Evolutionary conservation across 352 stramenopile genomes (phyloP).

Genomic region (Phytophthora pinifolia): DNA sequence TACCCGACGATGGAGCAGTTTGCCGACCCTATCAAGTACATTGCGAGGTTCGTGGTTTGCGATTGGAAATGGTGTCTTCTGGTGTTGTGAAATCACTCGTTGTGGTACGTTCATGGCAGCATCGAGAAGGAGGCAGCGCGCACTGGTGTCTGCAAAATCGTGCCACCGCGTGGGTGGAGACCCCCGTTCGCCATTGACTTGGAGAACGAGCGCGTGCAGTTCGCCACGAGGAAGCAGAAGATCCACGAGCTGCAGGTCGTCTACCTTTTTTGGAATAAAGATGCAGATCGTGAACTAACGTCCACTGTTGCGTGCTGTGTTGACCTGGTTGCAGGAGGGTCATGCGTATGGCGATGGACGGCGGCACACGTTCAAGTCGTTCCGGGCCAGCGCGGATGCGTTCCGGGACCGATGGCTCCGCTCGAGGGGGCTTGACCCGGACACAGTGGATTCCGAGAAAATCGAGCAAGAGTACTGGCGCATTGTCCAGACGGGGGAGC

Average conservation of each 20-base stretch:
- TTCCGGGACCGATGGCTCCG: slow-evolving; percentile 63
- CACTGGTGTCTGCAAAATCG: slow-evolving; percentile 98
- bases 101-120: slow-evolving; percentile 22
- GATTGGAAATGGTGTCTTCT: background rate
- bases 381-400: slow-evolving; percentile 49
- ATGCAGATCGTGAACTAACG: background rate
- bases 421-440: slow-evolving; percentile 36
- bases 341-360: slow-evolving; percentile 61
- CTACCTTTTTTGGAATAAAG: background rate
- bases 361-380: slow-evolving; percentile 69
- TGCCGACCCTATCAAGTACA: slow-evolving; percentile 87
- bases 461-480: slow-evolving; percentile 91
- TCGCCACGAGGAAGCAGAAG: slow-evolving; percentile 94
- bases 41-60: slow-evolving; percentile 47
- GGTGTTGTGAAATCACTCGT: no score
- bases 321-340: slow-evolving; percentile 46
- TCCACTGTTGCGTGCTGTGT: background rate
- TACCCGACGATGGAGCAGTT: slow-evolving; percentile 88
- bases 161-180: slow-evolving; percentile 94
- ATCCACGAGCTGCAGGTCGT: slow-evolving; percentile 80
- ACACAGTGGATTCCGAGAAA: slow-evolving; percentile 51
- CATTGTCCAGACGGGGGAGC: slow-evolving; percentile 66
- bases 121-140: slow-evolving; percentile 58
- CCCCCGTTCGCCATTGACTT: slow-evolving; percentile 75
- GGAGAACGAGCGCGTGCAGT: slow-evolving; percentile 51